Evolutionary conservation across 2,329 filamentous ascomycete species (phyloP).

Genomic region (Colletotrichum musae): DNA sequence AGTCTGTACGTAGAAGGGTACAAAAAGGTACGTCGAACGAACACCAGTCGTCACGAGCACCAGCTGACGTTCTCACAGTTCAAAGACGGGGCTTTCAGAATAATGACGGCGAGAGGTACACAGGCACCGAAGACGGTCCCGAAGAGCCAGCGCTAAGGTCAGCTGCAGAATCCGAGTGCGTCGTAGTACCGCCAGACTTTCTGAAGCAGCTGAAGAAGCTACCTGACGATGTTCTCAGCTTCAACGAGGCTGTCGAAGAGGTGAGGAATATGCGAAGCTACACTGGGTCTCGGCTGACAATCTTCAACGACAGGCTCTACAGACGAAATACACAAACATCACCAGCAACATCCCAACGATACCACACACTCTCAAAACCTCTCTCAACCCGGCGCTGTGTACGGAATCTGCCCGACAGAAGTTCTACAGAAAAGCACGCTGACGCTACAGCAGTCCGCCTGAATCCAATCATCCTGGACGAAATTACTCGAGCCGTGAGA

Average conservation of each 20-base stretch:
- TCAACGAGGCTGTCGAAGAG: constrained; percentile 46
- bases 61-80: constrained; percentile 42
- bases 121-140: not conserved
- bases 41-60: not conserved
- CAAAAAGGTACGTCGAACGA: not conserved
- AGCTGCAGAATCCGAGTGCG: not conserved
- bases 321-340: constrained; percentile 66
- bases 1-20: constrained; percentile 2
- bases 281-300: not conserved
- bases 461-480: constrained; percentile 51
- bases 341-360: constrained; percentile 2
- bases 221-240: constrained; percentile 48
- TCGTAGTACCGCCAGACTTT: constrained; percentile 49
- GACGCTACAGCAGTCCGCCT: constrained; percentile 45
- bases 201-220: constrained; percentile 49
- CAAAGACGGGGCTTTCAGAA: constrained; percentile 46
- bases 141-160: not conserved
- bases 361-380: constrained; percentile 4
- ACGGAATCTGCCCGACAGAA: not conserved
- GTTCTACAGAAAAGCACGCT: not conserved
- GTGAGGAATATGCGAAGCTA: constrained; percentile 8
- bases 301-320: constrained; percentile 54
- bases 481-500: constrained; percentile 51
- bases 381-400: not conserved
- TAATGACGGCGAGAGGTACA: constrained; percentile 46